A percentile compares a stretch with the other conserved stretches of the same genome.
Evolutionary conservation across 1,284 basidiomycete species (phyloP).

Genomic region (Fistulina hepatica): DNA sequence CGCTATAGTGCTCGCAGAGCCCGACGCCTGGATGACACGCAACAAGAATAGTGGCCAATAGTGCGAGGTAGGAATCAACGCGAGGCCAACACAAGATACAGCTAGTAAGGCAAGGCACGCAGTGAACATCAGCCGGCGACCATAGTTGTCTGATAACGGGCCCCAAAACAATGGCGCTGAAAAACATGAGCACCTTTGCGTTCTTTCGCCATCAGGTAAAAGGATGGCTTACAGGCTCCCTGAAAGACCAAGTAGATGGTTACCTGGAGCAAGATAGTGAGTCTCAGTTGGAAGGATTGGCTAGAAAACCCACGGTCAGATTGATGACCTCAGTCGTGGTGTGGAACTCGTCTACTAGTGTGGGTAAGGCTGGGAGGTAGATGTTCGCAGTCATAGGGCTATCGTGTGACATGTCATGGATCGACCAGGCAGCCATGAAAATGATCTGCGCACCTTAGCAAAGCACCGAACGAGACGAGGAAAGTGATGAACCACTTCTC

Average conservation of each 20-base stretch:
- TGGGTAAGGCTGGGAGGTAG: constrained; percentile 68
- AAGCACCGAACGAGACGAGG: constrained; percentile 41
- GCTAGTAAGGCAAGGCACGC: constrained; percentile 39
- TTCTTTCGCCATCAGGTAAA: neutral
- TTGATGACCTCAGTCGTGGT: constrained; percentile 60
- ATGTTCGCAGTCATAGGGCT: constrained; percentile 36
- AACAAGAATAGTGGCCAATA: constrained; percentile 52
- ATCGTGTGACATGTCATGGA: too few relatives aligned
- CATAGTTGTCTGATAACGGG: constrained; percentile 41
- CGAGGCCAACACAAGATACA: constrained; percentile 46
- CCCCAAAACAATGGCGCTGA: constrained; percentile 54
- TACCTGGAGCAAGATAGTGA: constrained; percentile 24
- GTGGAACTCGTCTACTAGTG: constrained; percentile 47
- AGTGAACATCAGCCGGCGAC: constrained; percentile 43
- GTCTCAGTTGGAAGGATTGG: neutral
- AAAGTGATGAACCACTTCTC: constrained; percentile 62
- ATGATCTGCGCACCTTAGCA: constrained; percentile 41
- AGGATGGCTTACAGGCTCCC: constrained; percentile 40
- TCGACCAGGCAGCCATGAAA: neutral
- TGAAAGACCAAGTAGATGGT: constrained; percentile 72
- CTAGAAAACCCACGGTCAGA: constrained; percentile 34
- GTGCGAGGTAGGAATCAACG: constrained; percentile 42
- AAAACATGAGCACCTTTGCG: constrained; percentile 4
- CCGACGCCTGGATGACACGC: constrained; percentile 46
- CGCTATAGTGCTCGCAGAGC: constrained; percentile 47